Evolutionary conservation across 148 eudicot genomes (phyloP).

Genomic region (Nepenthes gracilis): DNA sequence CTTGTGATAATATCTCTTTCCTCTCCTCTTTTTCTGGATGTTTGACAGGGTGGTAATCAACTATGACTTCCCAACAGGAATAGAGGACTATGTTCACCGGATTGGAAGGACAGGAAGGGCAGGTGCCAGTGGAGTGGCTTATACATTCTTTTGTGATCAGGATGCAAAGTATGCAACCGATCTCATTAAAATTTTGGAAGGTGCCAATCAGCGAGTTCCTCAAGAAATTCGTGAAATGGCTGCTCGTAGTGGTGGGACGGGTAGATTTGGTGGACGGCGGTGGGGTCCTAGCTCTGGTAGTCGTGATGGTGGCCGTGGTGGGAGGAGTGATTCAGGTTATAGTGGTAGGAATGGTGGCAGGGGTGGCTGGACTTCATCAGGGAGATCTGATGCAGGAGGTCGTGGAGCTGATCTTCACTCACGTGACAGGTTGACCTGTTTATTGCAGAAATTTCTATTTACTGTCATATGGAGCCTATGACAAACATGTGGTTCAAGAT

Average conservation of each 20-base stretch:
- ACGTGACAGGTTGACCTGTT: conserved; percentile 33
- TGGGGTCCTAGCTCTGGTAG: conserved; percentile 34
- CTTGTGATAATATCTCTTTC: too few species aligned
- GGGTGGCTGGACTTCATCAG: conserved; percentile 27
- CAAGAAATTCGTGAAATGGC: conserved; percentile 74
- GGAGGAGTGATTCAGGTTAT: conserved; percentile 26
- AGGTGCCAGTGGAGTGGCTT: conserved; percentile 83
- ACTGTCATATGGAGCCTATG: not conserved
- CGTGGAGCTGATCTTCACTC: conserved; percentile 24
- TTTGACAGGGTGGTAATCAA: conserved; percentile 75
- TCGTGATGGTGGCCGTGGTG: conserved; percentile 41
- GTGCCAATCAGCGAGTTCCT: conserved; percentile 84
- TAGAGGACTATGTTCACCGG: conserved; percentile 97
- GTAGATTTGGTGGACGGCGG: conserved; percentile 19
- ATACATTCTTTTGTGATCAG: conserved; percentile 70
- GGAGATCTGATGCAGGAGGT: conserved; percentile 7
- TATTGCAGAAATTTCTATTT: not conserved
- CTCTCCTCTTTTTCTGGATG: not conserved
- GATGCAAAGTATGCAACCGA: conserved; percentile 87
- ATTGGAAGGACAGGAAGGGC: conserved; percentile 99
- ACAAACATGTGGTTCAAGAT: too few species aligned
- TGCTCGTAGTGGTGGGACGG: conserved; percentile 66
- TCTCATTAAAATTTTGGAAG: conserved; percentile 80
- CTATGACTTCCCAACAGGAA: conserved; percentile 87
- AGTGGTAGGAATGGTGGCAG: conserved; percentile 21